These are phyloP conservation scores for Agrostemma githago DNA, from an alignment of 148 eudicot species.

Conservation along the genomic window DNA sequence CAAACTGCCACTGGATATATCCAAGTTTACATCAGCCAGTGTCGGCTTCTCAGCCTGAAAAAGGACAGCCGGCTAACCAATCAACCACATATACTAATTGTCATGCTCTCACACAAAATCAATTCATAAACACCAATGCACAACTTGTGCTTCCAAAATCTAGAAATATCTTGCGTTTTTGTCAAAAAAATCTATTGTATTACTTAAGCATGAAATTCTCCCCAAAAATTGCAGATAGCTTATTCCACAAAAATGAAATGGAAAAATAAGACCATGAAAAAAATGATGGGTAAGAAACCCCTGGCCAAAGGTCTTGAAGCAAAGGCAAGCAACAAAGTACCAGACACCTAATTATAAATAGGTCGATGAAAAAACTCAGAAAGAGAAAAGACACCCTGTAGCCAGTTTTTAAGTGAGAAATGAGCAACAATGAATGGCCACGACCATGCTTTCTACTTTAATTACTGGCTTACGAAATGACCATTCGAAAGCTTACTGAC, in stretches of 20 bases:
- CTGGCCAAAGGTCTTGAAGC: background rate
- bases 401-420: background rate
- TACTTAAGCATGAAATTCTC: background rate
- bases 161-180: background rate
- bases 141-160: background rate
- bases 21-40: conserved; percentile 67
- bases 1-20: conserved; percentile 75
- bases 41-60: conserved; percentile 76
- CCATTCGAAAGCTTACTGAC: background rate
- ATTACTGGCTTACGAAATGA: background rate
- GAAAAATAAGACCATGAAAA: background rate
- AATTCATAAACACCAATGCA: background rate
- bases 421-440: background rate
- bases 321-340: conserved; percentile 1
- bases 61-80: conserved; percentile 2
- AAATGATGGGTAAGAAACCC: background rate
- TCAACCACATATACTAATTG: conserved; percentile 9
- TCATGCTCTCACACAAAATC: background rate
- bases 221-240: background rate
- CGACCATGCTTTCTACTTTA: background rate
- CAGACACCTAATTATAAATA: background rate
- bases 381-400: background rate
- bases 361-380: background rate
- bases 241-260: background rate
- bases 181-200: background rate